Evolutionary conservation across 768 basidiomycete species (phyloP), one percentile per base, ranked within the genome.

Genomic region (Kwoniella shandongensis): DNA sequence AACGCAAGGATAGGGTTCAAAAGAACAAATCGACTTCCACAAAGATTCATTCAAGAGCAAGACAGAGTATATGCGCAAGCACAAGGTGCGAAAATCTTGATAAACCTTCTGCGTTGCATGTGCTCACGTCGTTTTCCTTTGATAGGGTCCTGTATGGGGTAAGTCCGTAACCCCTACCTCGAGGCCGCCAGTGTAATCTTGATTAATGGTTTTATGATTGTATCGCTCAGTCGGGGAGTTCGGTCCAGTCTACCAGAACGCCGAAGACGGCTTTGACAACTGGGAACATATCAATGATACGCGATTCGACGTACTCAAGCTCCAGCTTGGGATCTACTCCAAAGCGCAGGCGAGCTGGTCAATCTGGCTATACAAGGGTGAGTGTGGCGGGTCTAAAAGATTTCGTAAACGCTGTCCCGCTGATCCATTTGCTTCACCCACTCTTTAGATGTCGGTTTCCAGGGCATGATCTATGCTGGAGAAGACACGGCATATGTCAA

Each of bases 321-420:
- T 88, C 67, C 89, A 91, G 69, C 78, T 91, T 20, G 78, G 78
- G 36, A 83, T 90, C 55, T 90, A 90, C 76, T 81, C 83, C 66
- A 69, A 84, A 77, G 84, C 83, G 38, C 50, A 75, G 49, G 54
- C 66, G 3, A 53, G 51, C 17, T 89, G 88, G 88, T 85, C 86
- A 0, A 91, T 90, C 78, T 91, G 89, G 89, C 77, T 89, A 18
- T 91, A 88, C 82, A 77, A 91, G 87, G 72, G 66, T 64, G 35
- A 36, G 59, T 44, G 12, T 18, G 44, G 27, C 25, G 22, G 30
- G 10, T 18, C 22, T 47, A 17, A 10, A 17, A 8, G 12, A 48
- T 39, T 22, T 5, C 26, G 20, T 27, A 5, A 13, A 17, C 17
- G 26, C 22, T 23, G n/a, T 40, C 25, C 18, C 4, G 11, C 11